These are phyloP conservation scores for Medicago arabica DNA, from an alignment of 306 rosid genomes.

Conservation along the genomic window DNA sequence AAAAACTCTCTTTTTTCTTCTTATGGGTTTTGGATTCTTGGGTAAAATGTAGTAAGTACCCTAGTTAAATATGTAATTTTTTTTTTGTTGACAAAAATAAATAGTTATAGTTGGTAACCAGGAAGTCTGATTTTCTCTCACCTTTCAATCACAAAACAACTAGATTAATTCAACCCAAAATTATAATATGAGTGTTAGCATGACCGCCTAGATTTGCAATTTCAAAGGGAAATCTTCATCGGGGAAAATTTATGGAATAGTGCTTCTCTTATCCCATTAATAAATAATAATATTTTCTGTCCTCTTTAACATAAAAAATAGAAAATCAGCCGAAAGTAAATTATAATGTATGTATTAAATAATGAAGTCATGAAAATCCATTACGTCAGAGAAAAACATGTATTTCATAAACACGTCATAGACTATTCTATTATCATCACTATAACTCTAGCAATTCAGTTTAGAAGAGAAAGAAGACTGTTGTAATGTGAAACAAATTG, in stretches of 20 bases:
- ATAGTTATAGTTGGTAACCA: conserved; percentile 32
- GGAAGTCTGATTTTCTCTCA: neutral
- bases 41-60: conserved; percentile 26
- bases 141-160: neutral
- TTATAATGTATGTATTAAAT: too few species aligned
- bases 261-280: neutral
- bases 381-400: neutral
- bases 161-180: neutral
- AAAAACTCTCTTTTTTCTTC: neutral
- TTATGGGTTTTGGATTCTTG: conserved; percentile 14
- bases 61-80: conserved; percentile 14
- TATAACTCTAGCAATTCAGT: neutral
- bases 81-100: conserved; percentile 2
- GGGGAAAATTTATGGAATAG: neutral
- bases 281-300: neutral
- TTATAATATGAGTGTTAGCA: neutral
- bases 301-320: too few species aligned
- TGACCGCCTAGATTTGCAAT: neutral
- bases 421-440: neutral
- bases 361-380: too few species aligned
- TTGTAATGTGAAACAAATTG: too few species aligned
- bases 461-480: neutral
- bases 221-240: neutral
- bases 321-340: too few species aligned
- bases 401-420: neutral